Conservation (phyloP, 2,329 filamentous ascomycete genomes). For the Proliferodiscus dingleyae region DNA sequence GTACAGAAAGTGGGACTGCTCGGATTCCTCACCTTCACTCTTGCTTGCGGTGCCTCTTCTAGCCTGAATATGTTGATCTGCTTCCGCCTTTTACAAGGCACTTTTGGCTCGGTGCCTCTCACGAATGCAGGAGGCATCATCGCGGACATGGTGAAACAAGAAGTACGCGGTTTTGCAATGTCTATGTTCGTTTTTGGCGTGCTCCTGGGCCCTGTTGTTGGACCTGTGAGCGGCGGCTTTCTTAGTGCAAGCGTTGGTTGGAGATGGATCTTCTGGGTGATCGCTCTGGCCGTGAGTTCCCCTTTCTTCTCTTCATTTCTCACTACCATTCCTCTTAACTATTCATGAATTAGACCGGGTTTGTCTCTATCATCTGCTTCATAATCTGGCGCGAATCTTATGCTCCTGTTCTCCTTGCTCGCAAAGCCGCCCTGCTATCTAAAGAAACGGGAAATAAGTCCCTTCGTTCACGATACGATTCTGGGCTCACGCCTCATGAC, state of each 20-base stretch:
- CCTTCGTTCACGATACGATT: slow-evolving; percentile 33
- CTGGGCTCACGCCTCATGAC: not conserved
- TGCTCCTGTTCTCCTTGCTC: slow-evolving; percentile 38
- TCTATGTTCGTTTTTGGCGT: slow-evolving; percentile 41
- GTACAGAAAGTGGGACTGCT: not conserved
- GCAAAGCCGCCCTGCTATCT: slow-evolving; percentile 40
- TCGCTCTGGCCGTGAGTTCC: slow-evolving; percentile 33
- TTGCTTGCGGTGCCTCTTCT: slow-evolving; percentile 33
- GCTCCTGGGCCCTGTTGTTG: slow-evolving; percentile 34
- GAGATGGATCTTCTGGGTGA: slow-evolving; percentile 47
- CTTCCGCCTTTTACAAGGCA: slow-evolving; percentile 57
- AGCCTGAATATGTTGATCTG: slow-evolving; percentile 45
- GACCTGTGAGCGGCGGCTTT: slow-evolving; percentile 45
- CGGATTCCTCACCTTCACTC: not conserved
- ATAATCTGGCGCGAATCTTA: slow-evolving; percentile 40
- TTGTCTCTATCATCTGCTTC: slow-evolving; percentile 25
- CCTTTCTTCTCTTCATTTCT: not conserved
- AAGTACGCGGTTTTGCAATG: slow-evolving; percentile 55
- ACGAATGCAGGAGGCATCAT: slow-evolving; percentile 59
- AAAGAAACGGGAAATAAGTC: slow-evolving; percentile 37
- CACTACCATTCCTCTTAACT: too few species aligned
- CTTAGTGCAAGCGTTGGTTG: slow-evolving; percentile 41
- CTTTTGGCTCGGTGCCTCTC: slow-evolving; percentile 49
- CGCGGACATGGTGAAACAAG: slow-evolving; percentile 55
- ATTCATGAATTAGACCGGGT: too few species aligned